These are phyloP conservation scores for Penicillium italicum DNA, from an alignment of 2,329 filamentous ascomycete species.

Conservation along the genomic window DNA sequence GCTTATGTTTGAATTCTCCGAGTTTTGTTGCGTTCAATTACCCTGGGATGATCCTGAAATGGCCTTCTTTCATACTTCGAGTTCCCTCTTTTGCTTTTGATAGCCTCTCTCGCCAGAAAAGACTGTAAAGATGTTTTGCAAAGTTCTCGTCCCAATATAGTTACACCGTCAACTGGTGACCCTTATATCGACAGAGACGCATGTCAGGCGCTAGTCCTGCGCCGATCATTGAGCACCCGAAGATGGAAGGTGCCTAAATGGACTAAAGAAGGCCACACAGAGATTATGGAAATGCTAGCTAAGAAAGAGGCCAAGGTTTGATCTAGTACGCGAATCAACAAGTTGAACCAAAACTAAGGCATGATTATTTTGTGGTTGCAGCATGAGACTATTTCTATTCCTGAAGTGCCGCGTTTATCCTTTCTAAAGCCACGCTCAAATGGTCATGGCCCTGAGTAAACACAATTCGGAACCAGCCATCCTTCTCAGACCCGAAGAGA, in stretches of 20 bases:
- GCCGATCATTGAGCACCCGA: neutral
- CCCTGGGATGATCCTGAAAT: neutral
- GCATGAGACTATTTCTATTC: neutral
- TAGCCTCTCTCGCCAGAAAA: neutral
- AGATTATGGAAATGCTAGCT: neutral
- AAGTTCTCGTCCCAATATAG: neutral
- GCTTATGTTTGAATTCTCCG: neutral
- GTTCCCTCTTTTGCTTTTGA: neutral
- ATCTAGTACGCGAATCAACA: neutral
- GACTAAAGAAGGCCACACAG: neutral
- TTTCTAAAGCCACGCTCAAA: constrained; percentile 33
- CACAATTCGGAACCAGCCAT: constrained; percentile 46
- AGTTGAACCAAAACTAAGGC: neutral
- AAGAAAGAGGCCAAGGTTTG: neutral
- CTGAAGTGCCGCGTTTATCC: constrained; percentile 24
- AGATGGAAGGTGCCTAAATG: neutral
- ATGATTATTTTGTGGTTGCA: neutral
- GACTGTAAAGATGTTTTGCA: too few species aligned
- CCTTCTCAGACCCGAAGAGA: constrained; percentile 37
- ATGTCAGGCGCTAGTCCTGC: neutral
- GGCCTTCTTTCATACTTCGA: neutral
- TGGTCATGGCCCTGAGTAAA: constrained; percentile 34
- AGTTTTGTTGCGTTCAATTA: neutral
- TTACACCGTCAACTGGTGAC: too few species aligned
- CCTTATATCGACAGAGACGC: neutral